These are phyloP conservation scores for Xylariales sp. DNA, from an alignment of 2,329 filamentous ascomycete species.

Conservation along the genomic window DNA sequence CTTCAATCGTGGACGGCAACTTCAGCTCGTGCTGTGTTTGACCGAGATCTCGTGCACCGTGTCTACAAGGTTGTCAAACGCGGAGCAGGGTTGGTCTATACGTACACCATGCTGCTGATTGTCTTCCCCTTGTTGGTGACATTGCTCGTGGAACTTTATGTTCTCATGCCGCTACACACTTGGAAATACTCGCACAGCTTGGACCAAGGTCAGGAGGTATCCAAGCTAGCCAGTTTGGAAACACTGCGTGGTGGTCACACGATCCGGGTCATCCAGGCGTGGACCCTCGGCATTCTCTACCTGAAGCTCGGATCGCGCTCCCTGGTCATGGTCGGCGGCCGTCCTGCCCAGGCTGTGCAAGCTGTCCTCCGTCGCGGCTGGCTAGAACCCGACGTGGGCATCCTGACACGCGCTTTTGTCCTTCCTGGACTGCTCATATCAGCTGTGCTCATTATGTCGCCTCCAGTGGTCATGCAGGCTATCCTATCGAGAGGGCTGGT, in stretches of 20 bases:
- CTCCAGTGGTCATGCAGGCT: constrained; percentile 54
- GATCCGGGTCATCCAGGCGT: constrained; percentile 85
- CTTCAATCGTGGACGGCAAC: constrained; percentile 24
- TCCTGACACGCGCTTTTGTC: constrained; percentile 85
- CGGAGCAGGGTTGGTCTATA: constrained; percentile 58
- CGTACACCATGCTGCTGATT: constrained; percentile 70
- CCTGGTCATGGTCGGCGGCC: constrained; percentile 62
- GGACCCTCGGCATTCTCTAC: constrained; percentile 90
- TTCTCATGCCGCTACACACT: constrained; percentile 81
- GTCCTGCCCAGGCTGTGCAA: constrained; percentile 69
- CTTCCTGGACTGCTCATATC: constrained; percentile 67
- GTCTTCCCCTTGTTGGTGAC: constrained; percentile 78
- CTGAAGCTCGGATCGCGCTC: constrained; percentile 73
- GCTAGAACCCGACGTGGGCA: constrained; percentile 69
- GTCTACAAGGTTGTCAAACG: constrained; percentile 23
- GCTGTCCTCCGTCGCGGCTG: constrained; percentile 72
- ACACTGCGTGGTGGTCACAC: constrained; percentile 49
- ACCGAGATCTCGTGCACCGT: constrained; percentile 24
- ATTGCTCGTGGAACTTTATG: constrained; percentile 78
- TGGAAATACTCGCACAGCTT: constrained; percentile 49
- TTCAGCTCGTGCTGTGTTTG: constrained; percentile 18
- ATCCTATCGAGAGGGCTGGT: constrained; percentile 29
- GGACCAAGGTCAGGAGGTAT: constrained; percentile 9
- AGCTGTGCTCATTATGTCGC: constrained; percentile 56
- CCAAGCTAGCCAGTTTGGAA: constrained; percentile 22